These are phyloP conservation scores for Rubus parviflorus DNA, from an alignment of 306 rosid species.

Conservation along the genomic window DNA sequence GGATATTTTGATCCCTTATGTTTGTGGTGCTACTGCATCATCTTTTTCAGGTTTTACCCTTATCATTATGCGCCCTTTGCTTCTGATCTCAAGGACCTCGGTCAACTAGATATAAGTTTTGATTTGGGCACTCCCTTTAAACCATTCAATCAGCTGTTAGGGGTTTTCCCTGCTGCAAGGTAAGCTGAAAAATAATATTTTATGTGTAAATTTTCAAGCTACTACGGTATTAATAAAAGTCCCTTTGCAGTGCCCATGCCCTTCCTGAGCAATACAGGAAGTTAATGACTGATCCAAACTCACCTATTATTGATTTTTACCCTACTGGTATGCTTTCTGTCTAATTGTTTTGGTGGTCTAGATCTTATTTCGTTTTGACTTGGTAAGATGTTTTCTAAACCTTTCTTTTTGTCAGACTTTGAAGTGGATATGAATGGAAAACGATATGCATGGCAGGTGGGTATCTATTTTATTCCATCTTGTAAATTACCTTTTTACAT, in stretches of 20 bases:
- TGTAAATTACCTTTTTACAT: neutral
- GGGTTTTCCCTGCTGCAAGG: conserved; percentile 99
- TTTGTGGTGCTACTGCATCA: neutral
- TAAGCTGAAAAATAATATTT: conserved; percentile 25
- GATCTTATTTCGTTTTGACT: conserved; percentile 2
- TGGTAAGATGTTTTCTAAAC: conserved; percentile 21
- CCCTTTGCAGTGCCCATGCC: conserved; percentile 81
- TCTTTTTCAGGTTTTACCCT: conserved; percentile 82
- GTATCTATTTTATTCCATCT: conserved; percentile 16
- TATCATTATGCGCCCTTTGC: conserved; percentile 99
- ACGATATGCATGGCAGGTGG: conserved; percentile 96
- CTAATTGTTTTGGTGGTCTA: conserved; percentile 3
- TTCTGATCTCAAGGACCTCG: conserved; percentile 85
- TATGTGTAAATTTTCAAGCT: neutral
- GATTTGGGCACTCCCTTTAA: conserved; percentile 80
- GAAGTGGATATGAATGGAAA: conserved; percentile 99
- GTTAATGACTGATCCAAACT: conserved; percentile 77
- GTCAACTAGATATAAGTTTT: conserved; percentile 62
- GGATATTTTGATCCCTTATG: neutral
- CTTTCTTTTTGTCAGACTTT: conserved; percentile 61
- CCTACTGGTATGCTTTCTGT: conserved; percentile 65
- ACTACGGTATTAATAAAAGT: conserved; percentile 19
- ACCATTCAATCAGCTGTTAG: conserved; percentile 96
- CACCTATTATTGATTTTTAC: conserved; percentile 90
- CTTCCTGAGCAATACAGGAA: conserved; percentile 83